Base-by-base conservation (phyloP, 345 rosid genomes). In the Rhizophora mangle region DNA sequence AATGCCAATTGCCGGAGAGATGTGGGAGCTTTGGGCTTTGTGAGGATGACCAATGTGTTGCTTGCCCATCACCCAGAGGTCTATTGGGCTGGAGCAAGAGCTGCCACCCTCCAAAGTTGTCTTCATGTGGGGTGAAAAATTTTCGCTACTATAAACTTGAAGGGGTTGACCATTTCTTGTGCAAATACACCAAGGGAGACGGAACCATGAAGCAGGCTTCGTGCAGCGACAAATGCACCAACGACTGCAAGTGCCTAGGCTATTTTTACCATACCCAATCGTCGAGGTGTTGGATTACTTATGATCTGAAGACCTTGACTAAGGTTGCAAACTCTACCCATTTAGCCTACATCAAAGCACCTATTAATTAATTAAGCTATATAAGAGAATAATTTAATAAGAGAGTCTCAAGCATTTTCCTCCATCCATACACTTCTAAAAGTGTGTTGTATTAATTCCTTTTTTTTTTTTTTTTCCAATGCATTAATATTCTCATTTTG, bases 191-290 rank as follows among this genome's bases (percentile, higher is more conserved):
- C 29, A 63, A 20, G 32, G 89, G 88, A 18, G 54, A 63, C 22
- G 85, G 82, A 16, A 72, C 81, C 1, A 30, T 76, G 20, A 82
- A 74, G 63, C 78, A 78, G 80, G 73, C 70, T 19, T 85, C 65
- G 0, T 89, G 95, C 58, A 81, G 82, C 6, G 81, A 58, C 2
- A 85, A 84, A 72, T 91, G 89, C 46, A 80, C 74, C 2, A 62
- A 54, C 2, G 87, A 85, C 72, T 89, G 94, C 59, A 88, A 80
- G 70, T 86, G 89, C 69, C 70, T 81, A 78, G 89, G 94, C 2
- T 85, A 85, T 19, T 89, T 87, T 60, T 87, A 84, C 70, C 78
- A 77, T 30, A 76, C 65, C 52, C 77, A 81, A 32, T 68, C 75
- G 21, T 82, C 80, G 0, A 84, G 21, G 79, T 87, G 90, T 60